Evolutionary conservation across 306 rosid species (phyloP).

Genomic region (Begonia fuchsioides): DNA sequence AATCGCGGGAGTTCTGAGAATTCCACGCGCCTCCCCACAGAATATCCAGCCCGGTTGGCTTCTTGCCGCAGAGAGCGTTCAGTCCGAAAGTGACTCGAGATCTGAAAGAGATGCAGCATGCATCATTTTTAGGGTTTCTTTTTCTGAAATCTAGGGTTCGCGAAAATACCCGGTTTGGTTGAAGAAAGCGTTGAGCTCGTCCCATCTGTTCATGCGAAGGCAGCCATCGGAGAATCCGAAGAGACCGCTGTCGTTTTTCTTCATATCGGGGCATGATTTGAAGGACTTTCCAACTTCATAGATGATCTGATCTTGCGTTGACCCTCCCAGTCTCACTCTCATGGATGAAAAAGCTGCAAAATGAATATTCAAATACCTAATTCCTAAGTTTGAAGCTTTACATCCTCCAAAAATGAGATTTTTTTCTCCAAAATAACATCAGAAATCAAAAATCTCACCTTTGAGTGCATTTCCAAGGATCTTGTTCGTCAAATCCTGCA

Average conservation of each 20-base stretch:
- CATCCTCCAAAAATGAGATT: no score
- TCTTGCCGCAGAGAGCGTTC: constrained; percentile 45
- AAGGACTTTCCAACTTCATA: constrained; percentile 29
- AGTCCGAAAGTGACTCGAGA: constrained; percentile 42
- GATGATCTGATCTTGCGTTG: constrained; percentile 39
- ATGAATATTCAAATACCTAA: background rate
- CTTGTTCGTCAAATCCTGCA: no score
- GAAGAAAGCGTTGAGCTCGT: no score
- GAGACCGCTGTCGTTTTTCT: no score
- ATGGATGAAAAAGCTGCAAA: no score
- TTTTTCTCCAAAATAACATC: background rate
- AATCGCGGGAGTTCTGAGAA: no score
- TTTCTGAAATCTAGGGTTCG: background rate
- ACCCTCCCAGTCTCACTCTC: constrained; percentile 65
- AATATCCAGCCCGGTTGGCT: constrained; percentile 8
- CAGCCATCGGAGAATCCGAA: no score
- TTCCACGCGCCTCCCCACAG: constrained; percentile 36
- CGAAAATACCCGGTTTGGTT: constrained; percentile 16
- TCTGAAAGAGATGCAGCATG: constrained; percentile 7
- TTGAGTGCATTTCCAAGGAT: constrained; percentile 36
- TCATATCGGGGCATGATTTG: constrained; percentile 12
- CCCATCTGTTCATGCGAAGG: no score
- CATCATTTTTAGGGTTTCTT: background rate
- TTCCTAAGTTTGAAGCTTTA: background rate
- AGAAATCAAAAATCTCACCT: constrained; percentile 18